Percentiles rank a stretch among this genome's conserved stretches.
phyloP scores from a whole-genome alignment of 257 asterid genomes.

The Solanum arcanum region DNA sequence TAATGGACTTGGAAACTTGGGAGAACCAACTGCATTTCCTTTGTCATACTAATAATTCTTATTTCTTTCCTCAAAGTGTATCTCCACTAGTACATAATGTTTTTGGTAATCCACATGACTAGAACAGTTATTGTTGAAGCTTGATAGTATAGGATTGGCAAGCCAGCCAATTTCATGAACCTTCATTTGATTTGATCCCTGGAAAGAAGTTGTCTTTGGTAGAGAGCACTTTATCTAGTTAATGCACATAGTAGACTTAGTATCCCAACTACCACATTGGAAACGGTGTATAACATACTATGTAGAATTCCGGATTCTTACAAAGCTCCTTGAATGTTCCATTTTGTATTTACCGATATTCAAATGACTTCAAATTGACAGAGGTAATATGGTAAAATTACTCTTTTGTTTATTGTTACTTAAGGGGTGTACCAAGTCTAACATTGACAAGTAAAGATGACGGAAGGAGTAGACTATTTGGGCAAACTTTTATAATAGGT shows the following conservation, averaged over 20 bases:
- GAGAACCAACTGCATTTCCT: background rate
- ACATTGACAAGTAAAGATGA: background rate
- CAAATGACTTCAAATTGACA: background rate
- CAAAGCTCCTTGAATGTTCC: background rate
- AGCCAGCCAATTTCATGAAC: background rate
- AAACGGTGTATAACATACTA: background rate
- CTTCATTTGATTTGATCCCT: background rate
- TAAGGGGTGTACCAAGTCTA: background rate
- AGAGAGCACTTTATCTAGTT: background rate
- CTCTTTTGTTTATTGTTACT: background rate
- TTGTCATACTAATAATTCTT: background rate
- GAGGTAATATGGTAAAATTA: background rate
- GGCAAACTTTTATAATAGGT: background rate
- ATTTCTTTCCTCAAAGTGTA: background rate
- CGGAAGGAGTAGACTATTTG: background rate
- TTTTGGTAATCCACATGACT: background rate
- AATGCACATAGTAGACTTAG: background rate
- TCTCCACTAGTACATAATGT: background rate
- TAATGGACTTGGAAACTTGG: background rate
- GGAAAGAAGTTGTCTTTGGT: background rate
- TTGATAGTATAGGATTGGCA: background rate
- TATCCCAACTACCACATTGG: background rate
- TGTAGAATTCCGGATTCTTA: background rate
- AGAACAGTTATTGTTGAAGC: background rate
- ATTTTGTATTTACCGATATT: background rate